Evolutionary conservation across 2,329 filamentous ascomycete genomes (phyloP).

Genomic region (Daldinia sp.): DNA sequence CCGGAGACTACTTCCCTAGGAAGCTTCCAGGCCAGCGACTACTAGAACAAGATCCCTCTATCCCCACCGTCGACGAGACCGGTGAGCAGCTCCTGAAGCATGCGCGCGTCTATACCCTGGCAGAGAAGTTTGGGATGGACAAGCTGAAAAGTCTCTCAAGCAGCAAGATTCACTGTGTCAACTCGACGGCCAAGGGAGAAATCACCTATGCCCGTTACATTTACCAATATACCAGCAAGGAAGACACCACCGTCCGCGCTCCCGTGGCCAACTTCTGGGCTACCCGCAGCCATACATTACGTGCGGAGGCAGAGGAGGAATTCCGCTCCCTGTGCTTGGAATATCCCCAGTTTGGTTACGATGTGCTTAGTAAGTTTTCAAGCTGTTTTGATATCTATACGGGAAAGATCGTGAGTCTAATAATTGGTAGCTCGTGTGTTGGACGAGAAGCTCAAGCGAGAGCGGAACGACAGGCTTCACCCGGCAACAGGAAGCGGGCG

Average conservation of each 20-base stretch:
- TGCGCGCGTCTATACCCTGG: conserved; percentile 89
- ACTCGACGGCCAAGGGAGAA: conserved; percentile 88
- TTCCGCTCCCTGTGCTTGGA: conserved; percentile 89
- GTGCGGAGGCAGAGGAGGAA: conserved; percentile 86
- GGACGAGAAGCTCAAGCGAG: conserved; percentile 75
- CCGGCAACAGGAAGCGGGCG: conserved; percentile 63
- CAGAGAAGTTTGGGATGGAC: conserved; percentile 78
- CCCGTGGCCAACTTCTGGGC: conserved; percentile 95
- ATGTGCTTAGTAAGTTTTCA: conserved; percentile 79
- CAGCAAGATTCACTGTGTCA: conserved; percentile 91
- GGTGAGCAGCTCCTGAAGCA: conserved; percentile 88
- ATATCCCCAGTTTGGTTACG: conserved; percentile 91
- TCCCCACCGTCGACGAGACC: conserved; percentile 77
- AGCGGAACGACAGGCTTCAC: conserved; percentile 70
- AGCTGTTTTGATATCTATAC: conserved; percentile 28
- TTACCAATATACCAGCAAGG: conserved; percentile 78
- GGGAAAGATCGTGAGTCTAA: conserved; percentile 15
- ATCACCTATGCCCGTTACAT: conserved; percentile 93
- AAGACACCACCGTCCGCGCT: conserved; percentile 79
- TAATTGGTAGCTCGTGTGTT: conserved; percentile 67
- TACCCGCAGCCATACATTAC: conserved; percentile 80
- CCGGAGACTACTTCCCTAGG: conserved; percentile 85
- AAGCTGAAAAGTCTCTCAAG: conserved; percentile 81
- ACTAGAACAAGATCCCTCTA: conserved; percentile 75
- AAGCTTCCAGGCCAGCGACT: conserved; percentile 71